These are phyloP conservation scores for Fragaria nilgerrensis DNA, from an alignment of 306 rosid genomes.

Conservation along the genomic window DNA sequence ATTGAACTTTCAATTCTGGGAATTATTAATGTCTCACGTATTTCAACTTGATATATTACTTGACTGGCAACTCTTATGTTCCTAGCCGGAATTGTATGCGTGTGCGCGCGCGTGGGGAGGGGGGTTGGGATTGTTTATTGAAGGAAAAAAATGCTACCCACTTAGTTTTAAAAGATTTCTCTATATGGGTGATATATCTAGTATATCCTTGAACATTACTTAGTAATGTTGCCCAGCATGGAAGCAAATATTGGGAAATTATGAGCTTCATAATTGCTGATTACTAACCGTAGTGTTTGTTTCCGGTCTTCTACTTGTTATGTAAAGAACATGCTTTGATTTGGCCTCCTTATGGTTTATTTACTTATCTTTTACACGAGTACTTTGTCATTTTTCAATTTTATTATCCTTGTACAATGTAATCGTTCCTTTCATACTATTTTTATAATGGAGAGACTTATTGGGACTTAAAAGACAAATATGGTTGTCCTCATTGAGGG, in stretches of 20 bases:
- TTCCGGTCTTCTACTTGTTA: neutral
- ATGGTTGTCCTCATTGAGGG: neutral
- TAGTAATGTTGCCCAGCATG: neutral
- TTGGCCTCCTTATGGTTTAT: neutral
- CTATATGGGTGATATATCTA: neutral
- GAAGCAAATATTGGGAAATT: neutral
- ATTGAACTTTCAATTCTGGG: neutral
- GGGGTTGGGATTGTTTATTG: no score
- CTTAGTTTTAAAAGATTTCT: neutral
- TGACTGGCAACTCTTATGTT: neutral
- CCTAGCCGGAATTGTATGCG: neutral
- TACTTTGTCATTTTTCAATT: neutral
- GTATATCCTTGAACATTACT: neutral
- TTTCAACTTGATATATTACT: neutral
- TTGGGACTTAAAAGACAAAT: neutral
- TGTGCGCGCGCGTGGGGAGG: neutral
- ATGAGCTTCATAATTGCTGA: neutral
- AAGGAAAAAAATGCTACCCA: neutral
- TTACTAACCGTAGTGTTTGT: neutral
- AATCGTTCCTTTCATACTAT: neutral
- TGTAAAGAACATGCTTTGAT: neutral
- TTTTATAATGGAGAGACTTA: neutral
- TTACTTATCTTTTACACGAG: neutral
- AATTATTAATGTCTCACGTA: neutral
- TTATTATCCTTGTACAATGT: neutral